Percentiles rank a stretch among this genome's conserved stretches.
These are phyloP conservation scores for Hypoxylon sp. DNA, from an alignment of 2,329 filamentous ascomycete genomes.

Conservation along the genomic window DNA sequence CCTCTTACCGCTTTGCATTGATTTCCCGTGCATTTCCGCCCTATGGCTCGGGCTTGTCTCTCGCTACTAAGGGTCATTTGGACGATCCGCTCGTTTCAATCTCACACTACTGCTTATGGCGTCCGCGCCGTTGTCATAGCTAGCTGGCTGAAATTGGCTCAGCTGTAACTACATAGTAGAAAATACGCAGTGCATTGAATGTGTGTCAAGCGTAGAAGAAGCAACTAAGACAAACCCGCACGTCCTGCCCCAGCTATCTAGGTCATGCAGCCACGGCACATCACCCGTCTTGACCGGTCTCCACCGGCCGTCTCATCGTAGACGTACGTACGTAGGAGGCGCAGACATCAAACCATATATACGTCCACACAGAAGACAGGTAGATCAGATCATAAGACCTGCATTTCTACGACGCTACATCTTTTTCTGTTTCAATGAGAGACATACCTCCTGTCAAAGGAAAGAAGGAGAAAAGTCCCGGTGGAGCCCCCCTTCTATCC, in stretches of 20 bases:
- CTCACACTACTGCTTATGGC: constrained; percentile 28
- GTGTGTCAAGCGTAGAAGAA: neutral
- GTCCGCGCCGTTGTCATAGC: constrained; percentile 1
- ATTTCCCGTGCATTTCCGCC: neutral
- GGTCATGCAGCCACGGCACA: constrained; percentile 43
- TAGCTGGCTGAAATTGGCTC: constrained; percentile 6
- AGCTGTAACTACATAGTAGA: neutral
- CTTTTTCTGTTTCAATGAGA: constrained; percentile 8
- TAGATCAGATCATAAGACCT: constrained; percentile 29
- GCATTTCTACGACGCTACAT: constrained; percentile 8
- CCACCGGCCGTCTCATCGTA: constrained; percentile 5
- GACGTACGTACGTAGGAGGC: constrained; percentile 6
- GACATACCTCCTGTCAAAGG: constrained; percentile 14
- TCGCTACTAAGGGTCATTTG: constrained; percentile 1
- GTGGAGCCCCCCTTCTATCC: constrained; percentile 1
- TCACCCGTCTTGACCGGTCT: constrained; percentile 34
- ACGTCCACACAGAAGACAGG: constrained; percentile 2
- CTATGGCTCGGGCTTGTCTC: constrained; percentile 3
- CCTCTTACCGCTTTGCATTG: constrained; percentile 5
- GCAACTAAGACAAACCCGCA: constrained; percentile 1
- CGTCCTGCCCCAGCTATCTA: neutral
- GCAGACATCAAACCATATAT: constrained; percentile 15
- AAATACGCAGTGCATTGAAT: too few relatives aligned
- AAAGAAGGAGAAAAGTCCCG: neutral
- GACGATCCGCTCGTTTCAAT: constrained; percentile 20